Conservation (phyloP, 495 filamentous ascomycete species). For the Xylaria castorea region DNA sequence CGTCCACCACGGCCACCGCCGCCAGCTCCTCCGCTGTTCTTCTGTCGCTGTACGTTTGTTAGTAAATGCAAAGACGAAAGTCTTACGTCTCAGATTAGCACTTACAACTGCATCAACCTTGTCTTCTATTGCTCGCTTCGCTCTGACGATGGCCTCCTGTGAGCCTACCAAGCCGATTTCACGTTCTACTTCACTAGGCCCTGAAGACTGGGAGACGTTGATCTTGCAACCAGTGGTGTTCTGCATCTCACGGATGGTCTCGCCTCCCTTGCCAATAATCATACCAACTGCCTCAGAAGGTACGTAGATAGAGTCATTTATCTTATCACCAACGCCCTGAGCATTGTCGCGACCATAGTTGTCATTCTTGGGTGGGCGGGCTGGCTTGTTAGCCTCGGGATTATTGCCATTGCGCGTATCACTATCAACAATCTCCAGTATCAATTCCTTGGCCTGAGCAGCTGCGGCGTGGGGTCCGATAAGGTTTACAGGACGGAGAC, state of each 20-base stretch:
- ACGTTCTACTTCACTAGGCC: slow-evolving; percentile 72
- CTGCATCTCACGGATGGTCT: slow-evolving; percentile 89
- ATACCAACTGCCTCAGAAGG: slow-evolving; percentile 88
- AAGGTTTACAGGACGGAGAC: slow-evolving; percentile 81
- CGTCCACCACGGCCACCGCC: slow-evolving; percentile 48
- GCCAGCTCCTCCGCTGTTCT: slow-evolving; percentile 53
- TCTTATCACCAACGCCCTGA: slow-evolving; percentile 62
- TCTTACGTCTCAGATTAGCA: slow-evolving; percentile 24
- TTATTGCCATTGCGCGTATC: slow-evolving; percentile 66
- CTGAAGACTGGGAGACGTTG: slow-evolving; percentile 78
- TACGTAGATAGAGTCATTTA: slow-evolving; percentile 79
- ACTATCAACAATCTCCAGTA: slow-evolving; percentile 87
- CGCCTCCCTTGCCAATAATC: slow-evolving; percentile 88
- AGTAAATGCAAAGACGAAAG: slow-evolving; percentile 33
- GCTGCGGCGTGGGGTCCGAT: slow-evolving; percentile 74
- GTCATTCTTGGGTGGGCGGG: slow-evolving; percentile 35
- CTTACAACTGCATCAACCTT: slow-evolving; percentile 86
- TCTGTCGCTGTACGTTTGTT: slow-evolving; percentile 52
- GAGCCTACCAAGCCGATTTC: slow-evolving; percentile 81
- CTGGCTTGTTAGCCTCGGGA: slow-evolving; percentile 38
- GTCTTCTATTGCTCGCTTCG: slow-evolving; percentile 79
- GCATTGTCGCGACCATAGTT: slow-evolving; percentile 40
- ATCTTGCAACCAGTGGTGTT: slow-evolving; percentile 83
- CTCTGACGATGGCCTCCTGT: slow-evolving; percentile 71
- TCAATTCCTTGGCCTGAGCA: slow-evolving; percentile 74